Percentiles rank a stretch among this genome's conserved stretches.
Conservation (phyloP, 768 basidiomycete species). For the Omphalotus guepiniiformis region DNA sequence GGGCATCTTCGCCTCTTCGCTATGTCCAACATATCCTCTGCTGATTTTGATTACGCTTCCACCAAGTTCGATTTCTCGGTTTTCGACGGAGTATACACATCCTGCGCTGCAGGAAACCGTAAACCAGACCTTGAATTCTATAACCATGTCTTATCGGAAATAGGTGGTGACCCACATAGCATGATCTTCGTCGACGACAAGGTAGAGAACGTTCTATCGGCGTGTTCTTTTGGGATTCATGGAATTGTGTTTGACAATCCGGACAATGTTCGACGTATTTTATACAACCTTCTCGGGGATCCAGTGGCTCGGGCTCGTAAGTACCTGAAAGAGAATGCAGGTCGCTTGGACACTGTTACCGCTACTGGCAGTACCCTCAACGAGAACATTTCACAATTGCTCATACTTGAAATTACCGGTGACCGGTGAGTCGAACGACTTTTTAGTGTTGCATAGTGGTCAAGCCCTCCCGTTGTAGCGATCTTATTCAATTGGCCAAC, state of each 20-base stretch:
- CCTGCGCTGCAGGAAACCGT: constrained; percentile 45
- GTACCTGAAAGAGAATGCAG: constrained; percentile 38
- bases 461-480: background rate
- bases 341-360: constrained; percentile 40
- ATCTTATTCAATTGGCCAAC: background rate
- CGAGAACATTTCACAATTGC: constrained; percentile 56
- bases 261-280: constrained; percentile 34
- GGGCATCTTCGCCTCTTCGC: constrained; percentile 40
- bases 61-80: constrained; percentile 43
- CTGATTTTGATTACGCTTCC: constrained; percentile 45
- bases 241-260: constrained; percentile 48
- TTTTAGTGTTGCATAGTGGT: background rate
- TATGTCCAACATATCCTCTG: constrained; percentile 57
- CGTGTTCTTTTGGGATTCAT: constrained; percentile 50
- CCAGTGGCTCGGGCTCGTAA: constrained; percentile 38
- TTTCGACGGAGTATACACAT: constrained; percentile 49
- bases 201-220: constrained; percentile 52
- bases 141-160: constrained; percentile 40
- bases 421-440: background rate
- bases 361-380: constrained; percentile 31
- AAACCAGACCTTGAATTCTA: constrained; percentile 54
- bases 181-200: constrained; percentile 59
- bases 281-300: constrained; percentile 44
- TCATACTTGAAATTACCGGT: constrained; percentile 34
- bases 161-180: constrained; percentile 37